Conservation (phyloP, 2,329 filamentous ascomycete genomes). For the Metarhizium robertsii region DNA sequence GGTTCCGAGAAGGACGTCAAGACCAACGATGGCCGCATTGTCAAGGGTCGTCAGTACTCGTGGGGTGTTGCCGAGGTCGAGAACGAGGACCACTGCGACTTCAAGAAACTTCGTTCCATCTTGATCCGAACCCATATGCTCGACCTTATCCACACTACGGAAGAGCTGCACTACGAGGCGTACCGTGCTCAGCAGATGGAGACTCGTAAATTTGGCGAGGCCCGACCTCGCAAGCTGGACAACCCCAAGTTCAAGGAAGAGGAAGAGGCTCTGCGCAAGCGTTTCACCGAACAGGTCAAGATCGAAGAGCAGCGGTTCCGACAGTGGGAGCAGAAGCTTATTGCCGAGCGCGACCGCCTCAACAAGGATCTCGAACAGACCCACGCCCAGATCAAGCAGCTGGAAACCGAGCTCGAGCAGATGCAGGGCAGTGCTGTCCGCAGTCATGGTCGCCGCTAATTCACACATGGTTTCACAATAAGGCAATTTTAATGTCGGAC, state of each 20-base stretch:
- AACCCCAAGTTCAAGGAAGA: constrained; percentile 99
- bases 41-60: constrained; percentile 97
- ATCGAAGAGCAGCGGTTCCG: constrained; percentile 98
- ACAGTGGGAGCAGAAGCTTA: constrained; percentile 99
- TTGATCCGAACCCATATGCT: constrained; percentile 99
- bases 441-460: constrained; percentile 85
- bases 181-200: constrained; percentile 99
- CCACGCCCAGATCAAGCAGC: constrained; percentile 85
- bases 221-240: constrained; percentile 91
- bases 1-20: constrained; percentile 99
- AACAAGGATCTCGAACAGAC: constrained; percentile 99
- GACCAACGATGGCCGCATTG: constrained; percentile 88
- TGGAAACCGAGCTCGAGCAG: constrained; percentile 84
- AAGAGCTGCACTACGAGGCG: constrained; percentile 98
- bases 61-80: constrained; percentile 99
- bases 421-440: constrained; percentile 87
- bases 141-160: constrained; percentile 98
- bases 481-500: constrained; percentile 19
- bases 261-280: constrained; percentile 94
- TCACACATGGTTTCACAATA: constrained; percentile 4
- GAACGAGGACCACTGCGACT: constrained; percentile 99
- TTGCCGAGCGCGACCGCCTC: constrained; percentile 93
- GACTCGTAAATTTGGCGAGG: constrained; percentile 98
- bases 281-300: constrained; percentile 99
- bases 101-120: constrained; percentile 99